Conservation (phyloP, 176 grass and related monocot species). For the Aechmea fasciata region DNA sequence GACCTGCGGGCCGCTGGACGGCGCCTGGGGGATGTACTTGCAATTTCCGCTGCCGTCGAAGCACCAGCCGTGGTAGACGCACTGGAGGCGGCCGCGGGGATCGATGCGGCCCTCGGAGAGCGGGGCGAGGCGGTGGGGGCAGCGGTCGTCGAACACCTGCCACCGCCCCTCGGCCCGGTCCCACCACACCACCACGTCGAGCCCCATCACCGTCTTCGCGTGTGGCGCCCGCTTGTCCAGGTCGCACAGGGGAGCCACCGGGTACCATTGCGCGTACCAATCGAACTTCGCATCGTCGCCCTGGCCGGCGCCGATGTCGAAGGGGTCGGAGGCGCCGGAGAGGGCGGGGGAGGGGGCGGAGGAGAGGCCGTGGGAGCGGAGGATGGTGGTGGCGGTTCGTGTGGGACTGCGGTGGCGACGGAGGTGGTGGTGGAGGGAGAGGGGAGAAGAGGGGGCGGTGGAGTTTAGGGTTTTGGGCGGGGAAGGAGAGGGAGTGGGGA, state of each 20-base stretch:
- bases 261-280: constrained; percentile 90
- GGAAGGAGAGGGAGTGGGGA: constrained; percentile 3
- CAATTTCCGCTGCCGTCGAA: constrained; percentile 79
- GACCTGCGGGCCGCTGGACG: constrained; percentile 48
- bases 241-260: constrained; percentile 61
- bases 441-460: too few relatives aligned
- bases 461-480: too few relatives aligned
- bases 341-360: constrained; percentile 12
- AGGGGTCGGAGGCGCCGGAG: background rate
- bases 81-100: constrained; percentile 67
- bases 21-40: constrained; percentile 82
- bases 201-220: constrained; percentile 79
- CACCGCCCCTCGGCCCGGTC: constrained; percentile 46
- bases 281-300: constrained; percentile 35
- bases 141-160: constrained; percentile 80
- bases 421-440: background rate
- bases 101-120: constrained; percentile 88
- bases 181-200: constrained; percentile 72
- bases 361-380: background rate
- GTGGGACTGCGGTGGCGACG: background rate
- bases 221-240: constrained; percentile 67
- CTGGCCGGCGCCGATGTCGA: background rate
- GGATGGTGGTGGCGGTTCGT: background rate
- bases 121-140: constrained; percentile 80
- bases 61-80: constrained; percentile 97